Percentiles rank a stretch among this genome's conserved stretches.
phyloP scores from a whole-genome alignment of 2,329 filamentous ascomycete genomes.

The Aspergillus niger region DNA sequence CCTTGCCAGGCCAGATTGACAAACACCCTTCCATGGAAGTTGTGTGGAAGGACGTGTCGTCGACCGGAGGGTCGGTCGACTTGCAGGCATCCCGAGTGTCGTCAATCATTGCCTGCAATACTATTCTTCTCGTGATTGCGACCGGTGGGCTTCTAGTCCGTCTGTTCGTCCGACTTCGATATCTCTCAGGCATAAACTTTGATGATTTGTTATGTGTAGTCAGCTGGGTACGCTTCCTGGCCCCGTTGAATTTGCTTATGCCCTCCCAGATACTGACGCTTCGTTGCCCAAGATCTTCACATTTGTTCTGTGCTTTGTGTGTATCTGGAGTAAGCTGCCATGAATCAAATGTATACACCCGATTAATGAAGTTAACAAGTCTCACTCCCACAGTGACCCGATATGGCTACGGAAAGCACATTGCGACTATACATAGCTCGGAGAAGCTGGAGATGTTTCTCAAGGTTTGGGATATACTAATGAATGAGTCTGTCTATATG shows the following conservation, averaged over 20 bases:
- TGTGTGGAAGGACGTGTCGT: background rate
- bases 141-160: conserved; percentile 1
- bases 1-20: background rate
- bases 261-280: background rate
- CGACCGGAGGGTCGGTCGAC: background rate
- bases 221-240: background rate
- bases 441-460: conserved; percentile 1
- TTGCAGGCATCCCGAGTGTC: background rate
- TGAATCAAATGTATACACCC: too few species aligned
- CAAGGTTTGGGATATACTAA: background rate
- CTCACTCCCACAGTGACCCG: conserved; percentile 12
- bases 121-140: background rate
- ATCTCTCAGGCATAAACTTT: background rate
- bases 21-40: background rate
- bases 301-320: background rate
- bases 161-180: conserved; percentile 3
- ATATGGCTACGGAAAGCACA: conserved; percentile 19
- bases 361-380: background rate
- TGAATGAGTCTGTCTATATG: background rate
- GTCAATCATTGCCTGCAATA: conserved; percentile 5
- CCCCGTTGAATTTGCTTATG: background rate
- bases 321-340: background rate
- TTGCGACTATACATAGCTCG: background rate
- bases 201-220: background rate
- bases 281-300: background rate